Conservation (phyloP, 768 basidiomycete genomes). For the Naganishia vaughanmartiniae region DNA sequence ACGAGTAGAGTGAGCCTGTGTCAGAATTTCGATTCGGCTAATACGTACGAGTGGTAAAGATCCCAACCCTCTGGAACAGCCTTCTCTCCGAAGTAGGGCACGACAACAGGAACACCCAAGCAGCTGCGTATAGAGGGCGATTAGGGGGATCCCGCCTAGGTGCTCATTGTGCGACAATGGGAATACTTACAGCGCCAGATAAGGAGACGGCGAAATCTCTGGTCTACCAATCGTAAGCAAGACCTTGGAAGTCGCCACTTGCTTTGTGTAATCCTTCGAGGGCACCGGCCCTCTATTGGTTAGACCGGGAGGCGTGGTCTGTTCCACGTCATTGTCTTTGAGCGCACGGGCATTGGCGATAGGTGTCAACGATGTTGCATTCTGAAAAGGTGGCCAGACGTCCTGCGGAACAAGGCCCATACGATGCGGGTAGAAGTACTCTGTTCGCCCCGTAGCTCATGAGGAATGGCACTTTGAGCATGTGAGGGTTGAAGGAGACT, state of each 20-base stretch:
- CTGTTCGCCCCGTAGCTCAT: not conserved
- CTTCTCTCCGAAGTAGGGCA: slow-evolving; percentile 28
- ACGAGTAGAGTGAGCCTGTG: not conserved
- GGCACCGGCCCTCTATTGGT: slow-evolving; percentile 35
- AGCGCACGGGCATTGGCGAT: slow-evolving; percentile 7
- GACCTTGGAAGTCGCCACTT: slow-evolving; percentile 42
- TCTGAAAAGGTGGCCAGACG: slow-evolving; percentile 16
- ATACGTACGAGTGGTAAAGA: slow-evolving; percentile 30
- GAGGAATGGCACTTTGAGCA: not conserved
- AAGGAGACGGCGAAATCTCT: slow-evolving; percentile 43
- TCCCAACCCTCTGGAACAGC: slow-evolving; percentile 40
- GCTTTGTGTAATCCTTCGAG: slow-evolving; percentile 34
- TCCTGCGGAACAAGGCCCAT: slow-evolving; percentile 1
- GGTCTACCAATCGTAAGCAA: slow-evolving; percentile 46
- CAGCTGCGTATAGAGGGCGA: not conserved
- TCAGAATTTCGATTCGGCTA: not conserved
- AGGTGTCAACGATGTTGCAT: slow-evolving; percentile 6
- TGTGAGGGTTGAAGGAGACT: not conserved
- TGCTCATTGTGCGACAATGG: not conserved
- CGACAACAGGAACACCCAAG: slow-evolving; percentile 12
- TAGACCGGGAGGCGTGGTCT: slow-evolving; percentile 5
- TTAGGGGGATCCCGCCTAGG: not conserved
- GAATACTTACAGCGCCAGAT: slow-evolving; percentile 40
- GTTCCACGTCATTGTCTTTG: not conserved
- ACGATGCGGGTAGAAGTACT: slow-evolving; percentile 19